phyloP scores from a whole-genome alignment of 495 filamentous ascomycete genomes.

The Neurospora sublineolata region DNA sequence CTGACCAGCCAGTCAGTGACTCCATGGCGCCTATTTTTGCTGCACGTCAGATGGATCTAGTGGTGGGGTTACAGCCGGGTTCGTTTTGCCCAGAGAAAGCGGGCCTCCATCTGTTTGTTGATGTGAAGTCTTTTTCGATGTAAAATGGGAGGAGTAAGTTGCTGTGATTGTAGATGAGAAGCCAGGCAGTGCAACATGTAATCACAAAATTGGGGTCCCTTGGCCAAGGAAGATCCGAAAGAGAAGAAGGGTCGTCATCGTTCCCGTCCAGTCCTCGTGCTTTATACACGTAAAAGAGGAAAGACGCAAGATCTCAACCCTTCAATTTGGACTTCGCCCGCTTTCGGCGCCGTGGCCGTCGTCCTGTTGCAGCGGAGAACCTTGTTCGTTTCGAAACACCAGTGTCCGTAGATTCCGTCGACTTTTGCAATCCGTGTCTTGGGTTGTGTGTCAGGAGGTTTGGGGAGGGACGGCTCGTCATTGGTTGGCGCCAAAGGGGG shows the following conservation, averaged over 20 bases:
- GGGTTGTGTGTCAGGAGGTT: neutral
- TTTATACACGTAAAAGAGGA: neutral
- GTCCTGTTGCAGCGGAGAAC: neutral
- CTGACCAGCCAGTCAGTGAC: neutral
- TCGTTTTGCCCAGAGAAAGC: neutral
- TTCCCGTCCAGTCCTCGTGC: neutral
- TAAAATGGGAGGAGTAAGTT: neutral
- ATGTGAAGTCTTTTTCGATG: neutral
- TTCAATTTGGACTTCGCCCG: neutral
- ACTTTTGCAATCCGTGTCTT: neutral
- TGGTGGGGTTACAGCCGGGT: neutral
- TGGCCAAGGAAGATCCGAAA: neutral
- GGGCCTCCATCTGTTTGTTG: neutral
- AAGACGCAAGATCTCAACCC: neutral
- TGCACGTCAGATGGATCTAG: neutral
- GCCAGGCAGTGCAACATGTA: neutral
- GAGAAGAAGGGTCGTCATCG: neutral
- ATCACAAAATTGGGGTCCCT: neutral
- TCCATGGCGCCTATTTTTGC: neutral
- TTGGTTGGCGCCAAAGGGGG: neutral
- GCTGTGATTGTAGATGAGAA: neutral
- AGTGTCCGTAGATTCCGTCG: neutral
- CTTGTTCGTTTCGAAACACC: neutral
- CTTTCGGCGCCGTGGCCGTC: neutral
- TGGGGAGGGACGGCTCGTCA: neutral